Evolutionary conservation across 306 rosid species (phyloP).

Genomic region (Astragalus membranaceus): DNA sequence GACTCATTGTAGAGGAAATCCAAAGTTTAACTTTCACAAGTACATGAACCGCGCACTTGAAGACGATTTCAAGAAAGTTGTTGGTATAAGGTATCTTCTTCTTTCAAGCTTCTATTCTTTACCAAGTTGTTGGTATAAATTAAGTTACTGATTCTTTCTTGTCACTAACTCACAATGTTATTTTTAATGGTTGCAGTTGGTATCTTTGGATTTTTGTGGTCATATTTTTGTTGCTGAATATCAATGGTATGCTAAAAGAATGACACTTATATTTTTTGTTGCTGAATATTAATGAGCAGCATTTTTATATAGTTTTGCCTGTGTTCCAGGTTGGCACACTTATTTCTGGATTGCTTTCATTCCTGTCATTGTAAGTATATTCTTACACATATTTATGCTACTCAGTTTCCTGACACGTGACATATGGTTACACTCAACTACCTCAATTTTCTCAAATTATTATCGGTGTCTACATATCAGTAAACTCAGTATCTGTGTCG

Average conservation of each 20-base stretch:
- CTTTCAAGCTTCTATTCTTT: slow-evolving; percentile 9
- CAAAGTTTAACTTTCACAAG: slow-evolving; percentile 74
- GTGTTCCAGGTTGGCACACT: slow-evolving; percentile 72
- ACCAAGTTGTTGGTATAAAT: too few relatives aligned
- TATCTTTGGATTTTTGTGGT: slow-evolving; percentile 84
- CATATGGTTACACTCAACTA: too few relatives aligned
- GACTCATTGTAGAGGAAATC: slow-evolving; percentile 75
- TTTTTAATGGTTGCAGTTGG: slow-evolving; percentile 61
- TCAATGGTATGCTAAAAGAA: slow-evolving; percentile 47
- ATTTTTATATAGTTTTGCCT: too few relatives aligned
- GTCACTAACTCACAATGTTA: slow-evolving; percentile 1
- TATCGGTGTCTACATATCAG: too few relatives aligned
- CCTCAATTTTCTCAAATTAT: not conserved
- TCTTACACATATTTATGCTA: not conserved
- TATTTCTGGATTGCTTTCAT: slow-evolving; percentile 93
- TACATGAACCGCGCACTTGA: slow-evolving; percentile 91
- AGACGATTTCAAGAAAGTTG: slow-evolving; percentile 84
- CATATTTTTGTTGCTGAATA: slow-evolving; percentile 70
- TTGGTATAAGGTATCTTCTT: slow-evolving; percentile 71
- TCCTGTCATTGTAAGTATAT: slow-evolving; percentile 68
- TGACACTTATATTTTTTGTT: not conserved
- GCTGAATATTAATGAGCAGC: not conserved
- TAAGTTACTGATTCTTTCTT: not conserved
- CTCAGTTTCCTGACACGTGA: not conserved
- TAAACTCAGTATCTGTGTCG: too few relatives aligned